These are phyloP conservation scores for Aleurites moluccanus DNA, from an alignment of 441 rosid genomes.

Conservation along the genomic window DNA sequence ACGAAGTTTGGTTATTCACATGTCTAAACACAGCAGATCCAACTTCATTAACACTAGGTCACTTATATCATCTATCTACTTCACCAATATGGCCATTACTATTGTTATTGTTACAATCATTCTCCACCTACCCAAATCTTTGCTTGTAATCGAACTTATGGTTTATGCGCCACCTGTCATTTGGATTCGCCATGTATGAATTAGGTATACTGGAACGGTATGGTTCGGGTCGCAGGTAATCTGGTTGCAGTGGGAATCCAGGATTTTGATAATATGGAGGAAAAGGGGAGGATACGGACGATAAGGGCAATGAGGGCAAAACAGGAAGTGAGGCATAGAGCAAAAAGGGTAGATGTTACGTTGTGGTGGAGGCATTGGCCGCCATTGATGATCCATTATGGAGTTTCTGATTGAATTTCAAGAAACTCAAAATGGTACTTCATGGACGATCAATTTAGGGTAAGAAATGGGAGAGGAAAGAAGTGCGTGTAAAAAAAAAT, in stretches of 20 bases:
- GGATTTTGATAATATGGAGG: conserved; percentile 35
- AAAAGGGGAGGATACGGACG: no score
- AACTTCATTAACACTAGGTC: conserved; percentile 63
- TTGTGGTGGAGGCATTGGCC: conserved; percentile 48
- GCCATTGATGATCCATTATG: conserved; percentile 71
- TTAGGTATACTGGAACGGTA: conserved; percentile 23
- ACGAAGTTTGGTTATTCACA: not conserved
- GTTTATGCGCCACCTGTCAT: conserved; percentile 38
- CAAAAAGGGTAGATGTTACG: conserved; percentile 61
- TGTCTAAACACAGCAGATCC: conserved; percentile 24
- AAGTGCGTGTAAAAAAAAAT: no score
- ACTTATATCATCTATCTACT: conserved; percentile 57
- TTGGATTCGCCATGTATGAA: conserved; percentile 9
- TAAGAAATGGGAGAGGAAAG: no score
- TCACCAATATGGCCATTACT: conserved; percentile 35
- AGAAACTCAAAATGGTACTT: conserved; percentile 17
- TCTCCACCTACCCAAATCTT: conserved; percentile 9
- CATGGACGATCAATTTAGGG: no score
- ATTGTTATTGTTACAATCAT: conserved; percentile 25
- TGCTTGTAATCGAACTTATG: conserved; percentile 27
- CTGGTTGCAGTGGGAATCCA: conserved; percentile 34
- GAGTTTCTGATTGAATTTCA: not conserved
- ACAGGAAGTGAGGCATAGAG: conserved; percentile 65
- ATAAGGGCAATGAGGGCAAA: conserved; percentile 50
- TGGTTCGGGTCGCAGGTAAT: conserved; percentile 43